Evolutionary conservation across 768 basidiomycete genomes (phyloP).

Genomic region (Strobilomyces echinocephalus): DNA sequence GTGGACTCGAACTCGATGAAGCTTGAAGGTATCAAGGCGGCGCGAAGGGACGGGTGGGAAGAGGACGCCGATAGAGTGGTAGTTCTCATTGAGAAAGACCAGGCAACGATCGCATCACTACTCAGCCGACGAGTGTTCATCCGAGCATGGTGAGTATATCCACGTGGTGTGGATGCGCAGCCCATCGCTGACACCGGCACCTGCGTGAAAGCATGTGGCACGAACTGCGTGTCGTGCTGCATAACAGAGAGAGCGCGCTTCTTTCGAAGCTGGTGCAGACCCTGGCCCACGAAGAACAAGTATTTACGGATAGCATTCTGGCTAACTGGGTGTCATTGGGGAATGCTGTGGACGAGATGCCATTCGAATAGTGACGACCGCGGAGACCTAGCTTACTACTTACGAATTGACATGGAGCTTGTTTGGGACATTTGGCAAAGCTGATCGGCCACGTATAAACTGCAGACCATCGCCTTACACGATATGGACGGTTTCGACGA

Average conservation of each 20-base stretch:
- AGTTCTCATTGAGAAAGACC: conserved; percentile 76
- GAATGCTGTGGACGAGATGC: conserved; percentile 76
- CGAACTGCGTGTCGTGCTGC: conserved; percentile 86
- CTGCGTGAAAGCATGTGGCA: conserved; percentile 77
- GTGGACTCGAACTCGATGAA: conserved; percentile 73
- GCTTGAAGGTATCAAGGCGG: conserved; percentile 65
- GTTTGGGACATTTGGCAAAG: conserved; percentile 3
- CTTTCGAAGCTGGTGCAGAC: conserved; percentile 67
- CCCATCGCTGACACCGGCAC: conserved; percentile 5
- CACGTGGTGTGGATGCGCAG: background rate
- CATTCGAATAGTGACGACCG: conserved; percentile 57
- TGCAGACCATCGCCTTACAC: conserved; percentile 1
- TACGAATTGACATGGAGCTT: conserved; percentile 7
- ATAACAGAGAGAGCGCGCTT: conserved; percentile 84
- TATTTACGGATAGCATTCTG: conserved; percentile 57
- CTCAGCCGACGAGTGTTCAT: conserved; percentile 82
- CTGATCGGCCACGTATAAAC: background rate
- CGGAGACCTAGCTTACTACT: background rate
- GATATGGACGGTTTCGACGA: conserved; percentile 78
- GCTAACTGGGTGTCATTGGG: conserved; percentile 72
- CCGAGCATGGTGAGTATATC: conserved; percentile 63
- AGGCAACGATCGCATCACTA: conserved; percentile 69
- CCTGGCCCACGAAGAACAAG: conserved; percentile 71
- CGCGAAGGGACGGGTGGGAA: conserved; percentile 79
- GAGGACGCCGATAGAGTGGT: conserved; percentile 77